phyloP scores from a whole-genome alignment of 2,329 filamentous ascomycete species.

The Aspergillus luchuensis region DNA sequence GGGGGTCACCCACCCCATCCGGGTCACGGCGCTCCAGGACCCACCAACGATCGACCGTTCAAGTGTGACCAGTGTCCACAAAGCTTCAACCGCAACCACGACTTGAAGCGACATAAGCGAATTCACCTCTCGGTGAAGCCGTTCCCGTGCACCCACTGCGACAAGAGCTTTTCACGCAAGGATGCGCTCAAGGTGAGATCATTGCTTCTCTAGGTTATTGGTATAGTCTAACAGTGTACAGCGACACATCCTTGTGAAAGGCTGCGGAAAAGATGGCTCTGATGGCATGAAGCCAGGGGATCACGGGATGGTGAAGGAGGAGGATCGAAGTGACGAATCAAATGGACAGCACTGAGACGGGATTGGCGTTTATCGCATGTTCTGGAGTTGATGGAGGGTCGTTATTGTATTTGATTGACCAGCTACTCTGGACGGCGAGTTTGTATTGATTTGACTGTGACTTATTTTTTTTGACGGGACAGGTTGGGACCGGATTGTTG shows the following conservation, averaged over 20 bases:
- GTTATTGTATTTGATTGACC: constrained; percentile 7
- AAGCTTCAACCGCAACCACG: constrained; percentile 94
- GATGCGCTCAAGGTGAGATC: constrained; percentile 86
- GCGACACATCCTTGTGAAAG: constrained; percentile 69
- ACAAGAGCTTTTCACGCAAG: constrained; percentile 96
- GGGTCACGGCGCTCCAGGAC: constrained; percentile 55
- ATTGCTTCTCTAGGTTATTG: too few species aligned
- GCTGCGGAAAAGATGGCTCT: constrained; percentile 58
- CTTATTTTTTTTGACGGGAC: not conserved
- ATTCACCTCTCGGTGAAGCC: constrained; percentile 96
- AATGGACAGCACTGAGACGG: constrained; percentile 10
- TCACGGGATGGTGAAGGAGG: constrained; percentile 18
- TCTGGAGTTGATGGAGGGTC: not conserved
- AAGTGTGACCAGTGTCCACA: constrained; percentile 91
- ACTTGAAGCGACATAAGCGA: constrained; percentile 91
- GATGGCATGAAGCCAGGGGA: constrained; percentile 10
- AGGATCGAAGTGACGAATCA: constrained; percentile 20
- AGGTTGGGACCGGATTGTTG: not conserved
- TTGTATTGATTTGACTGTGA: constrained; percentile 9
- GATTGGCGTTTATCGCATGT: not conserved
- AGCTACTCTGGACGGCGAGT: constrained; percentile 3
- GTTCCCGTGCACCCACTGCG: constrained; percentile 86
- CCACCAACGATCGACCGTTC: constrained; percentile 80
- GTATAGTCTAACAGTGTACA: constrained; percentile 30
- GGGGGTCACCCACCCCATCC: constrained; percentile 54